phyloP scores from a whole-genome alignment of 2,329 filamentous ascomycete genomes.

The Ceratocystiopsis sp. region DNA sequence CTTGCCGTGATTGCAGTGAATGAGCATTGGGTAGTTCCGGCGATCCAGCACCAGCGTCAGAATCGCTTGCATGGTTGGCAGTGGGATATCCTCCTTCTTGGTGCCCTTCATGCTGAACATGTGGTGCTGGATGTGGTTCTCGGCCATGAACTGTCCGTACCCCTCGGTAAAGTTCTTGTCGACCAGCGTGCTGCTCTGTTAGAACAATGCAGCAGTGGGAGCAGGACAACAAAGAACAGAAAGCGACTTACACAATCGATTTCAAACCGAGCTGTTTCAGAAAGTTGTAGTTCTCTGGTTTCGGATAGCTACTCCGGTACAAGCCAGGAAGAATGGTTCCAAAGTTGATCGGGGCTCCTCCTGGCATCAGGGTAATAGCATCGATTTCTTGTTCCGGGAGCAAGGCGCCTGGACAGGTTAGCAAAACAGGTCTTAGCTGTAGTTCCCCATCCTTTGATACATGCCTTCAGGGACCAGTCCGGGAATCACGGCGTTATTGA shows the following conservation, averaged over 20 bases:
- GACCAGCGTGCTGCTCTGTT: slow-evolving; percentile 37
- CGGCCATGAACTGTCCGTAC: slow-evolving; percentile 43
- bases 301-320: slow-evolving; percentile 70
- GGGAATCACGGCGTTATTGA: neutral
- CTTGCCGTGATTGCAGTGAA: slow-evolving; percentile 91
- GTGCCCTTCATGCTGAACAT: slow-evolving; percentile 74
- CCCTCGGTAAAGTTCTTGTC: slow-evolving; percentile 39
- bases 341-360: slow-evolving; percentile 48
- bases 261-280: slow-evolving; percentile 52
- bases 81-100: slow-evolving; percentile 58
- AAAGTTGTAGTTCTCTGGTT: slow-evolving; percentile 51
- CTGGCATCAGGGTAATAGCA: slow-evolving; percentile 7
- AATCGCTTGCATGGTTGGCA: slow-evolving; percentile 51
- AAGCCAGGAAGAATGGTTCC: slow-evolving; percentile 56
- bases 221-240: neutral
- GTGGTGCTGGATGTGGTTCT: slow-evolving; percentile 52
- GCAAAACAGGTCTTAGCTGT: too few species aligned
- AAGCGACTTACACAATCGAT: slow-evolving; percentile 52
- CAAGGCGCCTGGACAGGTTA: too few species aligned
- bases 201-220: neutral
- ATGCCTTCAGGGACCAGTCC: slow-evolving; percentile 2
- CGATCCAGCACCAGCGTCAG: slow-evolving; percentile 54
- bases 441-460: too few species aligned
- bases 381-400: neutral
- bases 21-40: slow-evolving; percentile 60